Evolutionary conservation across 805 yeast genomes (phyloP), one percentile per base, ranked within the genome.

Genomic region (Sugiyamaella marilandica): DNA sequence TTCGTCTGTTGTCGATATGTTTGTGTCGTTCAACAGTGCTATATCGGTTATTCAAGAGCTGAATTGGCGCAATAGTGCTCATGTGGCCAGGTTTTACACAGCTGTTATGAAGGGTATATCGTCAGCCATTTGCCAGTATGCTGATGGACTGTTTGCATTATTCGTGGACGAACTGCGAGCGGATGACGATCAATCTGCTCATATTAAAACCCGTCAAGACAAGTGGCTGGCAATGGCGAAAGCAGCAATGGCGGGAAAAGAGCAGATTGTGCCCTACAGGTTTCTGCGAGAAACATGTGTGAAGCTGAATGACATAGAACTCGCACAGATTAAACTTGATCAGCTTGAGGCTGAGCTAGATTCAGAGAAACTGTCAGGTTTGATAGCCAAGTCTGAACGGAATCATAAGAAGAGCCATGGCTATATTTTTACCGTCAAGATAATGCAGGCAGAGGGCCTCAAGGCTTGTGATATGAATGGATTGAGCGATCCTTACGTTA

Each of bases 281-380:
- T 85, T 85, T 69, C 73, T 75, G 53, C 70, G 75, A 5, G 74
- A 77, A 50, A 82, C 90, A 0, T 87, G 95, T 67, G 80, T 85
- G n/a, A 82, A 85, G n/a, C 70, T 88, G 55, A 87, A 86, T 66
- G 82, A 89, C 61, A 62, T 89, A 9, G 72, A 66, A 43, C 62
- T 59, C 11, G 71, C 72, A 0, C 78, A 79, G 51, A 59, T 81
- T 9, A 70, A 77, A 29, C 48, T 67, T 24, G 69, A 67, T 45
- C 75, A 72, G 33, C 62, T 86, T 16, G 91, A 84, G 61, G 77
- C 74, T 1, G 63, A 73, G 21, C 58, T 86, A 11, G 80, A 84
- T 51, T 82, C 90, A 0, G 90, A 85, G 53, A 53, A 63, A 31
- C 71, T 82, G 13, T 79, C 84, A 5, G 59, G 66, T 33, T 57